Evolutionary conservation across 345 rosid species (phyloP).

Genomic region (Eucalyptus leucophloia): DNA sequence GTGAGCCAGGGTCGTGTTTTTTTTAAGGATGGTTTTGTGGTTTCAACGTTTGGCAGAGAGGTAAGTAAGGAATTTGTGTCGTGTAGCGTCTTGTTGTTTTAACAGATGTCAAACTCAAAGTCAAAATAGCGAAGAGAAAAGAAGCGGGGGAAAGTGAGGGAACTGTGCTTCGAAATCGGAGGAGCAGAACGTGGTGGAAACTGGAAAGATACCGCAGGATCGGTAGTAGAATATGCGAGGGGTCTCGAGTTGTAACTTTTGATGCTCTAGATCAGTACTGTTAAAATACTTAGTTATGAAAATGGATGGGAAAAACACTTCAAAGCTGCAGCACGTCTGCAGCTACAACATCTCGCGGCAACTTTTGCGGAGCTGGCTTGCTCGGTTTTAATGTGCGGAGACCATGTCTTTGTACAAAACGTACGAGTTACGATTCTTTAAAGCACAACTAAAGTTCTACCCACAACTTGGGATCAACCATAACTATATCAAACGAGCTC

Average conservation of each 20-base stretch:
- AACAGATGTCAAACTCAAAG: constrained; percentile 3
- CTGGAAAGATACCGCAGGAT: not conserved
- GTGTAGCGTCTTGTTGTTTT: not conserved
- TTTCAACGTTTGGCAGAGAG: constrained; percentile 16
- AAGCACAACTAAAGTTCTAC: not conserved
- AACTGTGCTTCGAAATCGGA: not conserved
- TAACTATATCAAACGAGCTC: not conserved
- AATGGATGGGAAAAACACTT: not conserved
- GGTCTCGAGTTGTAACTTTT: not conserved
- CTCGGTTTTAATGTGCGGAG: not conserved
- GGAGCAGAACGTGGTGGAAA: not conserved
- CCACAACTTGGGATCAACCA: not conserved
- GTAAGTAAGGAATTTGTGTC: constrained; percentile 13
- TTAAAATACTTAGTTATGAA: not conserved
- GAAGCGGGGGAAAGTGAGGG: not conserved
- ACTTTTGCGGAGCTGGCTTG: not conserved
- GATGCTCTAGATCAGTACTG: not conserved
- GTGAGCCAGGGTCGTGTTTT: not conserved
- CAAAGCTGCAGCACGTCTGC: not conserved
- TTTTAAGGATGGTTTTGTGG: not conserved
- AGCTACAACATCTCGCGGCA: not conserved
- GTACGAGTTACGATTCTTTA: not conserved
- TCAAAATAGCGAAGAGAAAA: constrained; percentile 13
- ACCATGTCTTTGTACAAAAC: not conserved
- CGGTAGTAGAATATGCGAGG: not conserved